Evolutionary conservation across 306 rosid genomes (phyloP).

Genomic region (Begonia fuchsioides): DNA sequence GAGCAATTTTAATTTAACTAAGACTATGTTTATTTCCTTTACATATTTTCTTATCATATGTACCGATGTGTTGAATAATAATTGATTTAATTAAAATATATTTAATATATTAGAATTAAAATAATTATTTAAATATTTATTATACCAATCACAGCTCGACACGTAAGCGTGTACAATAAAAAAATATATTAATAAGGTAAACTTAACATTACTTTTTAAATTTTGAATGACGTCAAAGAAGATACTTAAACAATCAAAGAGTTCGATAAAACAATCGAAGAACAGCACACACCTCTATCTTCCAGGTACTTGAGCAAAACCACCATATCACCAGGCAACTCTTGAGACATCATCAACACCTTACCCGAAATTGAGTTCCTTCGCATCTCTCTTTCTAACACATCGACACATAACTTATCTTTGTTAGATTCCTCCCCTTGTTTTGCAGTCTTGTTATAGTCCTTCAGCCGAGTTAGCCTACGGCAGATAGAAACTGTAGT

Average conservation of each 20-base stretch:
- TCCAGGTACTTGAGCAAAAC: slow-evolving; percentile 58
- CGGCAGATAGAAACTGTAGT: slow-evolving; percentile 75
- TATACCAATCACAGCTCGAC: too few relatives aligned
- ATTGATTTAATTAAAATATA: too few relatives aligned
- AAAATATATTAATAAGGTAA: too few relatives aligned
- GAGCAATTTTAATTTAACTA: too few relatives aligned
- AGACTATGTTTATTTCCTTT: too few relatives aligned
- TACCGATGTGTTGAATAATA: too few relatives aligned
- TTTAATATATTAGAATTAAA: too few relatives aligned
- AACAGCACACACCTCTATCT: slow-evolving; percentile 48
- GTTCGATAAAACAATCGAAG: slow-evolving; percentile 2
- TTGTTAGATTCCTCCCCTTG: slow-evolving; percentile 59
- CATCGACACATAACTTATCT: slow-evolving; percentile 71
- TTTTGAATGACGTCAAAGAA: slow-evolving; percentile 5
- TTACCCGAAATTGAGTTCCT: slow-evolving; percentile 37
- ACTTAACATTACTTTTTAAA: background rate
- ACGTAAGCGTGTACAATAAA: too few relatives aligned
- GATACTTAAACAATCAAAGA: slow-evolving; percentile 1
- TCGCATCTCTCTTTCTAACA: slow-evolving; percentile 73
- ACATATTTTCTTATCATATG: too few relatives aligned
- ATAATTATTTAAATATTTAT: too few relatives aligned
- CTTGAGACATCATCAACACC: slow-evolving; percentile 24
- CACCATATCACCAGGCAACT: slow-evolving; percentile 41
- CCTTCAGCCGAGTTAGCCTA: slow-evolving; percentile 72
- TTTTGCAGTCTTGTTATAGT: slow-evolving; percentile 31